Evolutionary conservation across 1,139 yeast species (phyloP).

Genomic region (Magnusiomyces starmeri): DNA sequence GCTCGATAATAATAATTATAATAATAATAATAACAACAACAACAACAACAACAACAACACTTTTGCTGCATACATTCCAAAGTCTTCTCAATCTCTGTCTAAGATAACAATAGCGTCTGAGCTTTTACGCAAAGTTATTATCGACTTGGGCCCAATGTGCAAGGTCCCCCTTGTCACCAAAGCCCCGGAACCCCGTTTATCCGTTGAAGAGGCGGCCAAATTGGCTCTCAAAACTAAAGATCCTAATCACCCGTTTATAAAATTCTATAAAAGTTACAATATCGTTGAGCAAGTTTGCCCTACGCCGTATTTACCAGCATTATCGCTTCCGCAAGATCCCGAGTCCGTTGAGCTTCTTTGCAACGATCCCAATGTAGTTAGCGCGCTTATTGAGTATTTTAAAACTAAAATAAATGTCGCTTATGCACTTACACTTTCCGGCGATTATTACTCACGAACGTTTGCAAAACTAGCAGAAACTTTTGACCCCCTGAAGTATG

Average conservation of each 20-base stretch:
- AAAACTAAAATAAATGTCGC: neutral
- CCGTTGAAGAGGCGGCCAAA: neutral
- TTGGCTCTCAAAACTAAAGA: neutral
- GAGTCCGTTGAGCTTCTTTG: neutral
- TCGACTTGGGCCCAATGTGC: neutral
- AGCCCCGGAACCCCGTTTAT: neutral
- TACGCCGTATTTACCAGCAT: neutral
- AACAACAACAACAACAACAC: neutral
- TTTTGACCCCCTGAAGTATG: neutral
- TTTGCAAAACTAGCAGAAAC: neutral
- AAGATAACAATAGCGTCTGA: neutral
- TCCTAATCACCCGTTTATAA: constrained; percentile 1
- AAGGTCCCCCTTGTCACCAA: neutral
- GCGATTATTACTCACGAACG: neutral
- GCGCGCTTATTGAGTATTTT: neutral
- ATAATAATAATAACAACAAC: neutral
- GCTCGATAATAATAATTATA: too few species aligned
- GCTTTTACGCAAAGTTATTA: neutral
- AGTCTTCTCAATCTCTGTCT: neutral
- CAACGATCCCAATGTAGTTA: neutral
- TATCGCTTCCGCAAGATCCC: neutral
- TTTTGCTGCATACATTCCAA: neutral
- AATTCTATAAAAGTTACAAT: neutral
- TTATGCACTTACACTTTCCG: neutral
- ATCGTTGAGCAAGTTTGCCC: neutral